phyloP scores from a whole-genome alignment of 2,329 filamentous ascomycete genomes.

The Colletotrichum incanum region DNA sequence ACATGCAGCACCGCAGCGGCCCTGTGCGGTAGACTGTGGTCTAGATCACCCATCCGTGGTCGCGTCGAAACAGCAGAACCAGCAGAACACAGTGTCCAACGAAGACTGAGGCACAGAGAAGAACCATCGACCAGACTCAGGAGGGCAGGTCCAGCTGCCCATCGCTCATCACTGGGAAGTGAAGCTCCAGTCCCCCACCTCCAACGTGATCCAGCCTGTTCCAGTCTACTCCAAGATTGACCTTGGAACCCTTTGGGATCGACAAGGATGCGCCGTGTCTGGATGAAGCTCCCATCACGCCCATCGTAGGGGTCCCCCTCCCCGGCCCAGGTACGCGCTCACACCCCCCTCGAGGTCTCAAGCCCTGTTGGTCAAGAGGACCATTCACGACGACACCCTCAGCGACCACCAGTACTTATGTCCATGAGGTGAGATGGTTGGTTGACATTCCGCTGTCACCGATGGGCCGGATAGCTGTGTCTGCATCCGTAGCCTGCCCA shows the following conservation, averaged over 20 bases:
- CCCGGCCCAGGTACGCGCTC: constrained; percentile 40
- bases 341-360: neutral
- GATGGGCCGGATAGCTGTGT: constrained; percentile 22
- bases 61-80: neutral
- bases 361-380: constrained; percentile 13
- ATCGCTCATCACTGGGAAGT: neutral
- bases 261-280: constrained; percentile 25
- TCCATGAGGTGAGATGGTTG: constrained; percentile 29
- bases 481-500: constrained; percentile 27
- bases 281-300: constrained; percentile 2
- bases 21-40: constrained; percentile 17
- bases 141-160: neutral
- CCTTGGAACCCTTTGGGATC: constrained; percentile 28
- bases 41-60: constrained; percentile 9
- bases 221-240: constrained; percentile 12
- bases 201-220: constrained; percentile 10
- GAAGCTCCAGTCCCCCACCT: constrained; percentile 2
- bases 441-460: constrained; percentile 38
- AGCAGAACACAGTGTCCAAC: neutral
- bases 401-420: constrained; percentile 9
- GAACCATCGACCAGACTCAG: neutral
- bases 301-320: constrained; percentile 31
- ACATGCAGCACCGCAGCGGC: constrained; percentile 30
- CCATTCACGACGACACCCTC: constrained; percentile 37
- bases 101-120: neutral